Base-by-base conservation (phyloP, 768 basidiomycete genomes). In the Multifurca ochricompacta region DNA sequence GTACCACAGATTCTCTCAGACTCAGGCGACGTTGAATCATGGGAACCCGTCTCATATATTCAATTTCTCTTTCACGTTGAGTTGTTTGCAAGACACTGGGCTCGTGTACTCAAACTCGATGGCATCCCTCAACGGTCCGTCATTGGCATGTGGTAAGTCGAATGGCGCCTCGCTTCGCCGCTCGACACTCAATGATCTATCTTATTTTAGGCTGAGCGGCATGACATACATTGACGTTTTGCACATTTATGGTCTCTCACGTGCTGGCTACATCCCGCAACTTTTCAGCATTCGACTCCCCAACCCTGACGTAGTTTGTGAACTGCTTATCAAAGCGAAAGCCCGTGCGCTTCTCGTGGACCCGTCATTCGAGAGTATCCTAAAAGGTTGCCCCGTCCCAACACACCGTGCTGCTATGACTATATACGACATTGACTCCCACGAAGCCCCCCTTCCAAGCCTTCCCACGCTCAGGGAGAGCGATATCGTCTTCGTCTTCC, bases 201-300 rank as follows among this genome's bases (percentile, higher is more conserved):
- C 43, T 31, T 8, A 25, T 21, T 61, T 4, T 46, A 90, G 87
- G 87, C 69, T 89, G 37, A 74, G 80, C 32, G 87, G 87, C 6
- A 81, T 84, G 71, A 77, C 79, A 19, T 88, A 88, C 64, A 66
- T 71, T 42, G 86, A 90, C 65, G 77, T 82, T 30, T 69, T 89
- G 19, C 82, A 85, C 59, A 82, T 89, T 56, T 88, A 87, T 64
- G 81, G 81, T 49, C 70, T 90, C 56, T 82, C 84, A 13, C 74
- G 86, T 63, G 87, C 87, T 6, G 86, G 86, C 4, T 89, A 82
- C 66, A 70, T 87, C 58, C 87, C 87, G 1, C 87, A 89, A 59
- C 68, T 89, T 14, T 86, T 89, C 73, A 85, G 84, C 65, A 70
- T 88, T 57, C 78, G 83, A n/a, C 76, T 89, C 27, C 84, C 87